These are phyloP conservation scores for Trichoderma aggressivum DNA, from an alignment of 2,329 filamentous ascomycete genomes.

Conservation along the genomic window DNA sequence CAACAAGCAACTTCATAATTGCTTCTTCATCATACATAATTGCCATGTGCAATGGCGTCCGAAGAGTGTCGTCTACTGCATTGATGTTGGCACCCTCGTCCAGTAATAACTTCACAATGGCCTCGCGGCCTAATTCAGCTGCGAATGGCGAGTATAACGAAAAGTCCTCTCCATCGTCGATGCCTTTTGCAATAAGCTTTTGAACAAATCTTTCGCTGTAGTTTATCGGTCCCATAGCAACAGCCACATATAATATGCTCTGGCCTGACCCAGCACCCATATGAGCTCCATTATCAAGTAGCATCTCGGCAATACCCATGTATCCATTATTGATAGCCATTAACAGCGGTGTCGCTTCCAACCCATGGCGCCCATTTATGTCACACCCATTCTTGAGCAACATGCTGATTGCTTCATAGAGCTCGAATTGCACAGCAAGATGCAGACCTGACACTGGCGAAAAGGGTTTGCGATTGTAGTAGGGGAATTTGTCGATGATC, in stretches of 20 bases:
- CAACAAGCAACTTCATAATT: neutral
- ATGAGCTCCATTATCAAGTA: neutral
- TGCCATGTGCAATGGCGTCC: neutral
- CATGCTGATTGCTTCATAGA: neutral
- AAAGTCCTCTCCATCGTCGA: neutral
- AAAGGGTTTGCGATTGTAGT: rapidly evolving
- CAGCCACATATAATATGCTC: neutral
- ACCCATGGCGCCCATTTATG: neutral
- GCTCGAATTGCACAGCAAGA: neutral
- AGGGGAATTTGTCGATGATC: too few species aligned
- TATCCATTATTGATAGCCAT: neutral
- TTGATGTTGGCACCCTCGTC: neutral
- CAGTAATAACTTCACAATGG: neutral
- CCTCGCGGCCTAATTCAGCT: neutral
- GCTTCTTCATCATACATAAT: neutral
- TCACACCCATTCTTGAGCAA: neutral
- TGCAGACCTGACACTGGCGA: neutral
- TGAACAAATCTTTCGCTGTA: neutral
- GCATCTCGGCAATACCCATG: neutral
- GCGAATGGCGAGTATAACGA: rapidly evolving
- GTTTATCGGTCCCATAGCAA: neutral
- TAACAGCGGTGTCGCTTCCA: neutral
- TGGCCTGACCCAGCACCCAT: rapidly evolving
- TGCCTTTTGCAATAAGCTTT: neutral
- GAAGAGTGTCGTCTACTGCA: neutral